These are phyloP conservation scores for Phialocephala sp. DNA, from an alignment of 2,329 filamentous ascomycete species.

Conservation along the genomic window DNA sequence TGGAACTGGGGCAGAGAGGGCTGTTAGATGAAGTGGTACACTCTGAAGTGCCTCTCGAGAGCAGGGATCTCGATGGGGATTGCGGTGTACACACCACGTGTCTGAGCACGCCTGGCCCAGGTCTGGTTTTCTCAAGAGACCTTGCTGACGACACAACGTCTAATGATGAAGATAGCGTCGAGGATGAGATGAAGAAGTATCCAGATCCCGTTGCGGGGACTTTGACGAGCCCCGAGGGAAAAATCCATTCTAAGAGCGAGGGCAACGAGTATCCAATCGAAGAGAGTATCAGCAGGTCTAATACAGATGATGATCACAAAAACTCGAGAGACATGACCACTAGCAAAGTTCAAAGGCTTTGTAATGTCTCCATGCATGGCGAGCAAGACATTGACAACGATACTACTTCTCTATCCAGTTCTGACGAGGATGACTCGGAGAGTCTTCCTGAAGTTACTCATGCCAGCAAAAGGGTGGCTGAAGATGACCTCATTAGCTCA, in stretches of 20 bases:
- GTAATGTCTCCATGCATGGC: not conserved
- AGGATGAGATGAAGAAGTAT: too few species aligned
- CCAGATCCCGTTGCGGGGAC: not conserved
- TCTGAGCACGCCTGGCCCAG: not conserved
- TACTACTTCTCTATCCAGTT: not conserved
- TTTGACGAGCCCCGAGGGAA: not conserved
- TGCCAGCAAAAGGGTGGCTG: not conserved
- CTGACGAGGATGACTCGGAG: not conserved
- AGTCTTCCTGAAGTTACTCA: not conserved
- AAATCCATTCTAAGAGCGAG: not conserved
- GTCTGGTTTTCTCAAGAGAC: too few species aligned
- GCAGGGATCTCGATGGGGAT: not conserved
- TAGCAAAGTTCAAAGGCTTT: not conserved
- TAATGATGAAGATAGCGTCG: too few species aligned
- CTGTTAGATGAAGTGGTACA: slow-evolving; percentile 21
- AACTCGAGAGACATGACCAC: not conserved
- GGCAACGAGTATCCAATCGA: not conserved
- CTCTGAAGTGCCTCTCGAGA: slow-evolving; percentile 4
- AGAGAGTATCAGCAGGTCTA: not conserved
- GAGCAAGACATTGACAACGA: not conserved
- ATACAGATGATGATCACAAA: not conserved
- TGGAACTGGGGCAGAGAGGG: slow-evolving; percentile 33
- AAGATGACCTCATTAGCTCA: not conserved
- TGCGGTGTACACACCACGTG: too few species aligned
- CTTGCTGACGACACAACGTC: too few species aligned